Base-by-base conservation (phyloP, 352 stramenopile genomes). In the Globisporangium acanthophoron region DNA sequence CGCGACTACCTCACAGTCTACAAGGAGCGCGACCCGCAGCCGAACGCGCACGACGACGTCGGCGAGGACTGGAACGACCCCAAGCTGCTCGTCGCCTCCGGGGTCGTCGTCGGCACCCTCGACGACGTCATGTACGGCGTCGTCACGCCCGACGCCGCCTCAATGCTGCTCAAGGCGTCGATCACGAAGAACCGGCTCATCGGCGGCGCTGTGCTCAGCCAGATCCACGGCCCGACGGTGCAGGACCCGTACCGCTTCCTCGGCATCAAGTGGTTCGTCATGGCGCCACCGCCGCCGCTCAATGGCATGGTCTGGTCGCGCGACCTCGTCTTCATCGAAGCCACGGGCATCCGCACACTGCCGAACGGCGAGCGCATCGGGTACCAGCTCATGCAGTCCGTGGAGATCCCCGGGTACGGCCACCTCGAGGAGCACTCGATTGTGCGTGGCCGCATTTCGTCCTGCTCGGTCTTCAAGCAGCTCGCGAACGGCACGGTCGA, bases 51-150 rank as follows among this genome's bases (percentile, higher is more conserved):
- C 24, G 7, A 20, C 45, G 53, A 59, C 43, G n/a, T 54, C 29
- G 33, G 15, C 16, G 27, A 47, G 4, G 27, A 64, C 15, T 65
- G 59, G 52, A 49, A 49, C 12, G 52, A 51, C 31, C 59, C 59
- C 15, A 56, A 54, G 44, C 35, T 65, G 21, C 54, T 65, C 40
- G 24, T 65, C 8, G 53, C 29, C 20, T 43, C 52, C 8, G 59
- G 59, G 16, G 0, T 54, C 24, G 52, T 65, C 40, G 24, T 58
- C 18, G 59, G 59, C 35, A 68, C 57, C n/a, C 58, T 90, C 37
- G 74, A 90, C 29, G 78, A 88, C 54, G 58, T 85, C 52, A 83
- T 90, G 73, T 88, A 83, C 56, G 76, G 73, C n/a, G 39, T 70
- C 13, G 64, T 72, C 29, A 67, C 71, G 29, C 66, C 67, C 18